Conservation (phyloP, 768 basidiomycete species). For the Auriscalpium orientale region DNA sequence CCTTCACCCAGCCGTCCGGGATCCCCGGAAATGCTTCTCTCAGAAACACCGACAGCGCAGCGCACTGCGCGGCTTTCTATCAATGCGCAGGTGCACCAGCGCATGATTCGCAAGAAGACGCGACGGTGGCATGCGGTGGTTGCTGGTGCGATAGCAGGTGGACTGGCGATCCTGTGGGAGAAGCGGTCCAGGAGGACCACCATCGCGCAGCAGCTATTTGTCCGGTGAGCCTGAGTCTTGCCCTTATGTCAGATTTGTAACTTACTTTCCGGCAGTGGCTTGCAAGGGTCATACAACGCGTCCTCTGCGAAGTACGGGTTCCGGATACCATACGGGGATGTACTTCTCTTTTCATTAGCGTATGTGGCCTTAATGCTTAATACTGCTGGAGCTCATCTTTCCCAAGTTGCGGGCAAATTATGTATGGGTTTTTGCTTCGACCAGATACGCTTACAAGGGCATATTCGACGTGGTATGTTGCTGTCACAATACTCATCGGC, state of each 20-base stretch:
- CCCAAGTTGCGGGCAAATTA: slow-evolving; percentile 73
- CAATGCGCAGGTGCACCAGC: slow-evolving; percentile 53
- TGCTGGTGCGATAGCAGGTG: slow-evolving; percentile 72
- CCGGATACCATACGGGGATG: slow-evolving; percentile 73
- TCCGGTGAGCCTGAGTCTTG: slow-evolving; percentile 46
- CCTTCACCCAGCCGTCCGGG: slow-evolving; percentile 7
- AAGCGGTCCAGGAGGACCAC: slow-evolving; percentile 52
- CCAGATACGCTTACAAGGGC: slow-evolving; percentile 81
- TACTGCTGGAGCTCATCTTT: not conserved
- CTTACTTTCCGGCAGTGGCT: slow-evolving; percentile 42
- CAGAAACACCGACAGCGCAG: slow-evolving; percentile 15
- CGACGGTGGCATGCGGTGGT: slow-evolving; percentile 72
- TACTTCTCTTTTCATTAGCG: slow-evolving; percentile 74
- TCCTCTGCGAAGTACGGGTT: slow-evolving; percentile 62
- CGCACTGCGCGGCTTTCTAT: slow-evolving; percentile 50
- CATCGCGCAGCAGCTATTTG: slow-evolving; percentile 85
- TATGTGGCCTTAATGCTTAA: slow-evolving; percentile 25
- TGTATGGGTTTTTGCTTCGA: slow-evolving; percentile 68
- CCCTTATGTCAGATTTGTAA: not conserved
- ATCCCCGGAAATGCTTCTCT: slow-evolving; percentile 4
- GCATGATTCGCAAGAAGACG: slow-evolving; percentile 59
- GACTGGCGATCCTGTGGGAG: slow-evolving; percentile 70
- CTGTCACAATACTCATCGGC: not conserved
- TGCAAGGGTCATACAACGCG: slow-evolving; percentile 85
- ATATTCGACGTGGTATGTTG: slow-evolving; percentile 61